Evolutionary conservation across 2,329 filamentous ascomycete species (phyloP).

Genomic region (Xylariaceae sp.): DNA sequence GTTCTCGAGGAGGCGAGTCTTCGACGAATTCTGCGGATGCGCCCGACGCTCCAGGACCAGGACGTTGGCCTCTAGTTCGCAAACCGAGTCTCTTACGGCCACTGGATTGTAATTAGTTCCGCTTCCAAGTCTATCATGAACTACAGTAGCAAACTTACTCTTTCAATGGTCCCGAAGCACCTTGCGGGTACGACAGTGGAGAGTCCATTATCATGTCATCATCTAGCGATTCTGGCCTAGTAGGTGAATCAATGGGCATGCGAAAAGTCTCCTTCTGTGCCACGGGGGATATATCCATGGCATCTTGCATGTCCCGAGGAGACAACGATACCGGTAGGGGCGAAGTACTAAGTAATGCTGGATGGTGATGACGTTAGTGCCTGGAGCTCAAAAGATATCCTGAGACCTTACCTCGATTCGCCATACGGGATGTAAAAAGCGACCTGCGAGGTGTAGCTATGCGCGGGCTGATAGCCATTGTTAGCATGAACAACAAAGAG

Average conservation of each 20-base stretch:
- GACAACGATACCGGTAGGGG: constrained; percentile 74
- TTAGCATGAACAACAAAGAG: constrained; percentile 9
- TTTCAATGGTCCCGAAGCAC: constrained; percentile 43
- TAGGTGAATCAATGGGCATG: constrained; percentile 64
- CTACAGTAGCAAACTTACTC: constrained; percentile 43
- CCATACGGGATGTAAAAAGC: constrained; percentile 70
- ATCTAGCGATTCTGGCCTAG: constrained; percentile 47
- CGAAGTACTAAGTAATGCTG: constrained; percentile 76
- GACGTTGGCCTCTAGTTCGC: constrained; percentile 68
- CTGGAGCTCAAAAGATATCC: background rate
- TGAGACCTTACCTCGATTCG: constrained; percentile 54
- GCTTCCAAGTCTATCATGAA: background rate
- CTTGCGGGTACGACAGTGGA: constrained; percentile 46
- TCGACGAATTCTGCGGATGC: constrained; percentile 77
- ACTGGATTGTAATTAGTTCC: constrained; percentile 38
- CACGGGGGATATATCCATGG: constrained; percentile 90
- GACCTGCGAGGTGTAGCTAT: constrained; percentile 77
- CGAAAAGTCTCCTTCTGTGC: constrained; percentile 75
- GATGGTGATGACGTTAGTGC: constrained; percentile 15
- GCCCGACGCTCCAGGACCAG: constrained; percentile 53
- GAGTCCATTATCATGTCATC: constrained; percentile 52
- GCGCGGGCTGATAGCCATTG: constrained; percentile 57
- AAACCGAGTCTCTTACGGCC: constrained; percentile 59
- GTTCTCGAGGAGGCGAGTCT: constrained; percentile 70
- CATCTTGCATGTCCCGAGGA: constrained; percentile 63